A percentile compares a stretch with the other conserved stretches of the same genome.
Evolutionary conservation across 1,284 basidiomycete genomes (phyloP).

Genomic region (Volvariella surrecta): DNA sequence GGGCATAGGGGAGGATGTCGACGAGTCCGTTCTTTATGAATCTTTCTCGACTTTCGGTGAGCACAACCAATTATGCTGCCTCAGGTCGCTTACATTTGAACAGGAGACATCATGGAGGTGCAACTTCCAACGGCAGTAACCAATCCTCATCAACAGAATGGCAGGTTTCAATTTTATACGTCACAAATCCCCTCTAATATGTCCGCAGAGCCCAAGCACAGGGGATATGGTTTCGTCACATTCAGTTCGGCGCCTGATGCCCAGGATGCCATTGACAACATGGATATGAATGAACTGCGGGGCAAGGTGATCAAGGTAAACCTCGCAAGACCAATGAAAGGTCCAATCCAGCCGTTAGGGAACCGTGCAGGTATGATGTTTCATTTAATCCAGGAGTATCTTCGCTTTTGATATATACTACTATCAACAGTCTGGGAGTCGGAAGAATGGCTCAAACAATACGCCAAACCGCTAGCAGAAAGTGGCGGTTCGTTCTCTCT

Average conservation of each 20-base stretch:
- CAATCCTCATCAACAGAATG: slow-evolving; percentile 39
- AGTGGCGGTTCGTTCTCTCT: slow-evolving; percentile 48
- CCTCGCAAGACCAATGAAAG: slow-evolving; percentile 66
- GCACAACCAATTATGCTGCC: slow-evolving; percentile 3
- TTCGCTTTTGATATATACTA: slow-evolving; percentile 4
- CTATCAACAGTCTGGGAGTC: slow-evolving; percentile 67
- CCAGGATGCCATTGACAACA: slow-evolving; percentile 83
- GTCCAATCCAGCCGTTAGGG: slow-evolving; percentile 49
- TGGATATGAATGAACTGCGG: slow-evolving; percentile 75
- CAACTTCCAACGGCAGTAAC: slow-evolving; percentile 65
- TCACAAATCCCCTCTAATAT: slow-evolving; percentile 9
- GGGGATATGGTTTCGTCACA: slow-evolving; percentile 78
- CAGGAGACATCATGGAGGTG: slow-evolving; percentile 77
- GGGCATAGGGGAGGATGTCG: slow-evolving; percentile 66
- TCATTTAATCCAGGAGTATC: background rate
- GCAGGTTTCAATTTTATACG: slow-evolving; percentile 6
- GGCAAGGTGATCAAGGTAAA: slow-evolving; percentile 74
- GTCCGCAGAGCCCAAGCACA: slow-evolving; percentile 58
- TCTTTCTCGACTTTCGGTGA: slow-evolving; percentile 71
- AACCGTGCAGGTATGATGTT: slow-evolving; percentile 62
- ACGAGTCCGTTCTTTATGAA: slow-evolving; percentile 61
- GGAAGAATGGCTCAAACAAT: slow-evolving; percentile 71
- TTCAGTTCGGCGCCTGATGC: slow-evolving; percentile 69
- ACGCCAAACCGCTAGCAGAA: slow-evolving; percentile 63
- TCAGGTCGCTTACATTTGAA: slow-evolving; percentile 1